These are phyloP conservation scores for Gaeumannomyces tritici DNA, from an alignment of 2,329 filamentous ascomycete genomes.

Conservation along the genomic window DNA sequence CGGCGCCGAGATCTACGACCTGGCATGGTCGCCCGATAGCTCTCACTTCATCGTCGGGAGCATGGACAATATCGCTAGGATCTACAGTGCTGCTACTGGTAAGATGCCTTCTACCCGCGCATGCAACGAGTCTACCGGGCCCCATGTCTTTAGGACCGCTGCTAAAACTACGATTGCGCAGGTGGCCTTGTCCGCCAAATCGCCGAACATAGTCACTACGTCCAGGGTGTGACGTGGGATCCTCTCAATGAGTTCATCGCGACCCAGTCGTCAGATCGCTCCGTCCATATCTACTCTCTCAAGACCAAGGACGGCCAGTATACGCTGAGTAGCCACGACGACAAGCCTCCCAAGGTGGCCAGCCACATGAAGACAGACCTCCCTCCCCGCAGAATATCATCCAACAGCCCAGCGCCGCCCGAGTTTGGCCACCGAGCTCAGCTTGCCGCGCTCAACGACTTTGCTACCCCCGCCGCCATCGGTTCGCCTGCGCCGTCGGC, in stretches of 20 bases:
- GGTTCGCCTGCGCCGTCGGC: constrained; percentile 85
- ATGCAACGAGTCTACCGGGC: not conserved
- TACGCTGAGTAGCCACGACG: constrained; percentile 54
- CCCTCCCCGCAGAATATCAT: constrained; percentile 82
- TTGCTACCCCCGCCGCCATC: constrained; percentile 38
- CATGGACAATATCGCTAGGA: constrained; percentile 97
- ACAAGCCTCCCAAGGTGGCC: constrained; percentile 68
- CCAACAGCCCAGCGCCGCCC: constrained; percentile 82
- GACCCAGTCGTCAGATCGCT: constrained; percentile 95
- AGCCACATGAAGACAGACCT: constrained; percentile 77
- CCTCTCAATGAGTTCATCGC: constrained; percentile 96
- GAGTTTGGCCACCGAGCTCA: constrained; percentile 63
- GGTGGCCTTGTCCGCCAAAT: constrained; percentile 75
- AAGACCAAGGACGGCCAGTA: constrained; percentile 96
- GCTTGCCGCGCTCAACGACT: constrained; percentile 43
- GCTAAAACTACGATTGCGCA: constrained; percentile 12
- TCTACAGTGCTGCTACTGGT: constrained; percentile 92
- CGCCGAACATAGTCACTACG: constrained; percentile 95
- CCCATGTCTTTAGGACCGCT: not conserved
- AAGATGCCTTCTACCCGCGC: constrained; percentile 9
- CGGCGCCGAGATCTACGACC: constrained; percentile 93
- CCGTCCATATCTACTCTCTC: constrained; percentile 92
- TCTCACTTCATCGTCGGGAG: constrained; percentile 95
- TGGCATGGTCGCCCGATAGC: constrained; percentile 98
- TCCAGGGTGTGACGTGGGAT: constrained; percentile 97